Base-by-base conservation (phyloP, 2,329 filamentous ascomycete genomes). In the Clonostachys sp. region DNA sequence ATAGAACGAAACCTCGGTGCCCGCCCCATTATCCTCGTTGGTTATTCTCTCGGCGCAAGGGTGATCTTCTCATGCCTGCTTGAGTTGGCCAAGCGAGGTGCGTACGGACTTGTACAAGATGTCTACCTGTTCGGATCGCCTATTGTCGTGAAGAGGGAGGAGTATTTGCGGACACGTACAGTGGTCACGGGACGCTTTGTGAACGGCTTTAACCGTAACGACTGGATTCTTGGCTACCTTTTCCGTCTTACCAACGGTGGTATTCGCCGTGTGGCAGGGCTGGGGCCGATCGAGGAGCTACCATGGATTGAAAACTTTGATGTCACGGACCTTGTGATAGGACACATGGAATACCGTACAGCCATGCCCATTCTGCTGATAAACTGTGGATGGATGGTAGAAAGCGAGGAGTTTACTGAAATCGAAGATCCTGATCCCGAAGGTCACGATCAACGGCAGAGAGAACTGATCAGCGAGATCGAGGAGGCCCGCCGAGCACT, bases 391-490 rank as follows among this genome's bases (percentile, higher is more conserved):
- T 99, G 91, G 91, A 72, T 86, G 46, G 89, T 97, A 5, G 86
- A 96, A 59, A 91, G 86, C 53, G 91, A 96, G 57, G 92, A 97
- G 62, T 99, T 97, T 61, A 85, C 81, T 1, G 94, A 99, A 67
- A 97, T 99, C 50, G 94, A 97, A 63, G 94, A 99, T 56, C 91
- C 94, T 0, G 94, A 99, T 59, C 94, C 94, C 1, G 94, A 97
- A 1, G 92, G 95, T 56, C 92, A 97, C 67, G 78, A 82, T 45
- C 79, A 90, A 62, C 79, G 91, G 43, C 94, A 99, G 66, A 80
- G 91, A 48, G 92, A 97, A 66, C 80, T 99, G 40, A 96, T 99
- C 62, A 91, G 87, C 57, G 94, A 99, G 67, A 96, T 99, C 45
- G 92, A 97, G 63, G 91, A 95, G 66, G 94, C 94, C 7, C 82